These are phyloP conservation scores for Spathaspora girioi DNA, from an alignment of 805 yeast species.

Conservation along the genomic window DNA sequence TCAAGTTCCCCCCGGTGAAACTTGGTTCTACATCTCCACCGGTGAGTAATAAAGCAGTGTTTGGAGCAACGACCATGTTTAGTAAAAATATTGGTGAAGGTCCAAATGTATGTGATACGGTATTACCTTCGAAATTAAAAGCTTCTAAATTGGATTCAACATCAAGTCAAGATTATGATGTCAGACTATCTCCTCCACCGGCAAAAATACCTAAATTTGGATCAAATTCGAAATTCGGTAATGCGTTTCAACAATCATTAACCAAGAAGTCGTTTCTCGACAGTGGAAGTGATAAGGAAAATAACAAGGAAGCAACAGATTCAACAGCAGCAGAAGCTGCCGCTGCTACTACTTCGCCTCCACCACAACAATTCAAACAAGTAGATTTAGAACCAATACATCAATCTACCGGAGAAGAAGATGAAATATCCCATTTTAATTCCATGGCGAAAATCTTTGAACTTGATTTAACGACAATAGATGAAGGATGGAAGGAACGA, in stretches of 20 bases:
- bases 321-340: slow-evolving; percentile 1
- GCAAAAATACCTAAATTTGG: slow-evolving; percentile 22
- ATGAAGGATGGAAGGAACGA: slow-evolving; percentile 92
- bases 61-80: slow-evolving; percentile 41
- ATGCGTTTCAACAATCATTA: slow-evolving; percentile 53
- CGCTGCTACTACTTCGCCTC: slow-evolving; percentile 12
- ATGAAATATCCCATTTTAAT: slow-evolving; percentile 64
- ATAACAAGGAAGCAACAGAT: too few relatives aligned
- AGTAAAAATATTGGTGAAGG: slow-evolving; percentile 24
- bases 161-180: background rate
- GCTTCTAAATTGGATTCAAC: slow-evolving; percentile 1
- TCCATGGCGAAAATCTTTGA: slow-evolving; percentile 78
- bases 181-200: slow-evolving; percentile 1
- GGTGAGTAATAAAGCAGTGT: slow-evolving; percentile 20
- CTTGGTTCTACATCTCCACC: slow-evolving; percentile 4
- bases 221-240: slow-evolving; percentile 43
- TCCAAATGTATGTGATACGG: slow-evolving; percentile 22
- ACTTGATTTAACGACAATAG: slow-evolving; percentile 59
- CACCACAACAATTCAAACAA: slow-evolving; percentile 44
- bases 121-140: slow-evolving; percentile 12
- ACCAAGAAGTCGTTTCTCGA: slow-evolving; percentile 59
- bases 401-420: slow-evolving; percentile 85
- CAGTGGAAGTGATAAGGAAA: slow-evolving; percentile 9
- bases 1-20: slow-evolving; percentile 12
- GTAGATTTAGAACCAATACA: slow-evolving; percentile 57